These are phyloP conservation scores for Nitzschia sp. DNA, from an alignment of 108 stramenopile species.

Conservation along the genomic window DNA sequence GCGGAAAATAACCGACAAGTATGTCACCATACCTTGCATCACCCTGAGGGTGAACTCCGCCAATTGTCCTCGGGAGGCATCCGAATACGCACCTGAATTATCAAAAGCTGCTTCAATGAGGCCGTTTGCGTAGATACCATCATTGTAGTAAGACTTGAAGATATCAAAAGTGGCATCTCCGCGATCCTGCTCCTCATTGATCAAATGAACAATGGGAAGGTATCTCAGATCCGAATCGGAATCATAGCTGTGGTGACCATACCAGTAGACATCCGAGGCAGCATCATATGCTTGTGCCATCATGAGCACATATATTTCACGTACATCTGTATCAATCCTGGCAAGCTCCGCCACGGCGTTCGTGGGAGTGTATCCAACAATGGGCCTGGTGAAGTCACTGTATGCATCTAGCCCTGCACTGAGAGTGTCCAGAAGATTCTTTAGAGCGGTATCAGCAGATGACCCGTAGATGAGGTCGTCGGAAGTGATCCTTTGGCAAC, in stretches of 20 bases:
- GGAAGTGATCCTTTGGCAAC: conserved; percentile 51
- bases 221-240: conserved; percentile 11
- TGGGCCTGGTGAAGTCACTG: not conserved
- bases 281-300: conserved; percentile 33
- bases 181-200: not conserved
- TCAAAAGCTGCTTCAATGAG: conserved; percentile 37
- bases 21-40: conserved; percentile 55
- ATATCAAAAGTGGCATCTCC: not conserved
- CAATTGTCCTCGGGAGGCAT: conserved; percentile 30
- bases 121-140: conserved; percentile 2
- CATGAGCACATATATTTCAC: conserved; percentile 53
- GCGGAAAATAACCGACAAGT: conserved; percentile 40
- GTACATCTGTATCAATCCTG: conserved; percentile 50
- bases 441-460: conserved; percentile 21
- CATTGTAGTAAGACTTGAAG: not conserved
- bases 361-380: conserved; percentile 49
- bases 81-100: conserved; percentile 26
- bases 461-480: conserved; percentile 26
- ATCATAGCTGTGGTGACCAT: conserved; percentile 52
- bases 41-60: conserved; percentile 50
- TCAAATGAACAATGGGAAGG: not conserved
- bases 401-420: conserved; percentile 23
- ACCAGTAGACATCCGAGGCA: conserved; percentile 56
- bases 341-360: conserved; percentile 39
- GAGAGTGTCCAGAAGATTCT: conserved; percentile 14